Evolutionary conservation across 257 asterid genomes (phyloP), one percentile per base, ranked within the genome.

Genomic region (Scutellaria galericulata): DNA sequence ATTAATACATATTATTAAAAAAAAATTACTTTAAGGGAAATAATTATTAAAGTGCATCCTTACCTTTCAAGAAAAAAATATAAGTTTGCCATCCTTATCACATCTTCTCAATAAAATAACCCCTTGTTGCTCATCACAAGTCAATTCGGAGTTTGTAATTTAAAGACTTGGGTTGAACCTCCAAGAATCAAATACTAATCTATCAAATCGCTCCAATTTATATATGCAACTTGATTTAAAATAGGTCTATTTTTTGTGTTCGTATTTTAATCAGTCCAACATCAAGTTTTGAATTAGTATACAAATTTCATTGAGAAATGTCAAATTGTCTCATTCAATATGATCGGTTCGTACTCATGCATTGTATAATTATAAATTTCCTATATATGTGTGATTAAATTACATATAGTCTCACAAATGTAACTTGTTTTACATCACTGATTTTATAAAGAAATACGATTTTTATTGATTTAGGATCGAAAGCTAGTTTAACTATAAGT

Each of bases 151-250:
- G 54, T 44, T 63, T 12, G 51, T 14, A 39, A 52, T 68, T 22
- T 53, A 39, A 53, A 68, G 48, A 70, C 65, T 20, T 24, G 12
- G 47, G 48, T 41, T 69, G 47, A 70, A 58, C 39, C 75, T 70
- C 67, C 37, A 45, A 45, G 41, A 55, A 22, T 55, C 69, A 42
- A 68, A 69, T 54, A 11, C 8, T 57, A 27, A 57, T 57, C 67
- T 31, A 70, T 45, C 15, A 44, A n/a, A 56, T n/a, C 18, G n/a
- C 56, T 42, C 31, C 42, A 54, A 24, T 66, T 12, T 51, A 68
- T 20, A 68, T 20, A 20, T 44, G 8, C 31, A 55, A 42, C 53
- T 68, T 69, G 74, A 45, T 41, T 11, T 42, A 11, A 2, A 44
- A 41, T 42, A 41, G 55, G 45, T 22, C 13, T 9, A 5, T 15